Conservation (phyloP, 2,329 filamentous ascomycete genomes). For the Aspergillus ochraceus region DNA sequence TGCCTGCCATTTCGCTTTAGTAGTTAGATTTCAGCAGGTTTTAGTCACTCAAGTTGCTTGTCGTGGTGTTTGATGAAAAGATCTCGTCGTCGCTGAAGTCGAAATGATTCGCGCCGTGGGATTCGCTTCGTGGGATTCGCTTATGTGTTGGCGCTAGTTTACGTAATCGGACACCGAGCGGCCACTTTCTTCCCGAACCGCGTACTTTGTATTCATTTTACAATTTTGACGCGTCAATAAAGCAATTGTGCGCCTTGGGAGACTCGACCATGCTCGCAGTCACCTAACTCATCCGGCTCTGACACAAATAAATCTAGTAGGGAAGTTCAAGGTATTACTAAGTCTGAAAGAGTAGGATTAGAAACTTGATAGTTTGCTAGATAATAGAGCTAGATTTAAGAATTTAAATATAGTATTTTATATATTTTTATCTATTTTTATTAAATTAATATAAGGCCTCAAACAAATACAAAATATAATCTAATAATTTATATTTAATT, state of each 20-base stretch:
- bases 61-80: not conserved
- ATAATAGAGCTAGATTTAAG: no score
- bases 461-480: no score
- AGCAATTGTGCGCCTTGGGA: constrained; percentile 17
- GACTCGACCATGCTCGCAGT: constrained; percentile 4
- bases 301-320: constrained; percentile 12
- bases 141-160: not conserved
- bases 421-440: no score
- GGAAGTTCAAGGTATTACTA: no score
- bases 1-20: not conserved
- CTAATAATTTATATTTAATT: no score
- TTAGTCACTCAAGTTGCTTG: not conserved
- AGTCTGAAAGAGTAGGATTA: no score
- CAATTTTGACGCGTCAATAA: not conserved
- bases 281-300: constrained; percentile 14
- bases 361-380: no score
- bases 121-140: not conserved
- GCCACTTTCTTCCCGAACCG: not conserved
- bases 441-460: no score
- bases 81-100: not conserved
- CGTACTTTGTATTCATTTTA: not conserved
- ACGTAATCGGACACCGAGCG: not conserved
- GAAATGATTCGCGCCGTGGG: not conserved
- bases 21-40: not conserved
- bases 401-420: no score